Base-by-base conservation (phyloP, 176 grass and related monocot genomes). In the Carex littledalei region DNA sequence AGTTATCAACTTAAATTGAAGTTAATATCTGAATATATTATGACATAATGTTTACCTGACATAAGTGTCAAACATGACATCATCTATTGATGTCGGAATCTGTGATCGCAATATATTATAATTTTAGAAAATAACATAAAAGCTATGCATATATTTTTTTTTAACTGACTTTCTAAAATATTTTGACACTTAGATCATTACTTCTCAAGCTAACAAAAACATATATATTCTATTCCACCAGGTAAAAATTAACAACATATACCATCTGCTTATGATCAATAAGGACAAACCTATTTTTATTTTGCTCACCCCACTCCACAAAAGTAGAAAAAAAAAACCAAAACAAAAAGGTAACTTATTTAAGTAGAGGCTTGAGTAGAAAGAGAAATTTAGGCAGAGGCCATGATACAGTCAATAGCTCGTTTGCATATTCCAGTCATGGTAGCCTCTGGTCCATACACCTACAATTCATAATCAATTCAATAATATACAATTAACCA, bases 351-450 rank as follows among this genome's bases (percentile, higher is more conserved):
- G 17, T 15, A 34, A 67, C 65, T 67, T 67, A 67, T 67, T 67
- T 67, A 67, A 35, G 29, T 67, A 67, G 65, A 67, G 65, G 31
- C 10, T 34, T 2, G 13, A 67, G 65, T 35, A 4, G 31, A 67
- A 4, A 57, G 11, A 24, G 26, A 53, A n/a, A 61, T 20, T 88
- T 81, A 97, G 6, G 94, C 86, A 41, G 84, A 61, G 0, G 92
- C 62, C 89, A 90, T 93, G 86, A 98, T 83, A 57, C 88, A 98
- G 56, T 98, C 95, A 29, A 98, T 94, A 81, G 95, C 95, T 90
- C 91, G 87, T 63, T 98, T 94, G 91, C 95, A 97, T 47, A 97
- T 97, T 65, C 92, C 95, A 18, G 95, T 97, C 95, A 97, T 97
- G 24, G 95, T 97, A 13, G 87, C 95, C 79, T 97, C 95, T 76